Base-by-base conservation (phyloP, 2,329 filamentous ascomycete species). In the Pyricularia sp. region DNA sequence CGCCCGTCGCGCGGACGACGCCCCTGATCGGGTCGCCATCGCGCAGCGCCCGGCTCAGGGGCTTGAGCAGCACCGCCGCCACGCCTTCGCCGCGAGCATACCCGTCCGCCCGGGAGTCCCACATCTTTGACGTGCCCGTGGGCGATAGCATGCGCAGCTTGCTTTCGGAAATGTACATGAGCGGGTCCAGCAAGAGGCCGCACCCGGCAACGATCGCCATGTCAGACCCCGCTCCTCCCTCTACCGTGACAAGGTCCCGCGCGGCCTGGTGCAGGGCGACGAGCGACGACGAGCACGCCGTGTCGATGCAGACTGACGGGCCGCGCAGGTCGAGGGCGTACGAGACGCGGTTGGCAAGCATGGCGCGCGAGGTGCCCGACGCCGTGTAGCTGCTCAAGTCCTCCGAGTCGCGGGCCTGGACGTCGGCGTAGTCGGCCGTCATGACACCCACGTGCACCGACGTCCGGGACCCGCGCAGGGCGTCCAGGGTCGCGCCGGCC, bases 51-150 rank as follows among this genome's bases (percentile, higher is more conserved):
- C 79, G 79, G 33, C 79, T 81, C 28, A 83, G 75, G 0, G 79
- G 79, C 74, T 88, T 88, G 26, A 88, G 73, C 5, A 87, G 74
- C 2, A 88, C 59, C 10, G 81, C 79, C 0, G 79, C 83, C 17
- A 83, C 75, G 2, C 86, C 86, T 72, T 88, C 86, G 20, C 85
- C 86, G 23, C 86, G 80, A 0, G 81, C 85, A 71, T 88, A 89
- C 0, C 87, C 87, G 70, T 86, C 80, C 0, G 84, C 86, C 2
- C 73, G 72, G 2, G 75, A 74, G 70, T 88, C 86, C 77, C 83
- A 86, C 75, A 81, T 81, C 55, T 78, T 79, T 63, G 79, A 83
- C 67, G 77, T 78, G 1, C 81, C 81, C 0, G 79, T 76, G 1
- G 80, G 79, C 66, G 79, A 81, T 0, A 84, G 76, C 77, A 83